Base-by-base conservation (phyloP, 2,329 filamentous ascomycete species). In the Trichoderma sp. region DNA sequence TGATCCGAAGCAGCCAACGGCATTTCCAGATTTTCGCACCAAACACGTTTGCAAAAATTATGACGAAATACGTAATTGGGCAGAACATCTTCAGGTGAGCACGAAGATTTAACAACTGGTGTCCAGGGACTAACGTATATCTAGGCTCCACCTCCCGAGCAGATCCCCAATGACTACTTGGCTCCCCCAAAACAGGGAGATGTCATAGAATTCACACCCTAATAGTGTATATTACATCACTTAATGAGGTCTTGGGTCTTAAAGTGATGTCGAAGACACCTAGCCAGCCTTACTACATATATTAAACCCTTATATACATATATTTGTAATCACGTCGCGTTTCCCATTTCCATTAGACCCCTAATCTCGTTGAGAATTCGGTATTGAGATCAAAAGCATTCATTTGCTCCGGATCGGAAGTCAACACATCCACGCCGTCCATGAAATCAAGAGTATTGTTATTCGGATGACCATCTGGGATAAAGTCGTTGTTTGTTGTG, bases 21-120 rank as follows among this genome's bases (percentile, higher is more conserved):
- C 87, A 0, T 90, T 88, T 73, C 87, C 88, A 2, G 88, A 91
- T 77, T 91, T 91, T 79, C 88, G 89, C 75, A 90, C 88, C 0
- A 81, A 82, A 70, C 89, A 91, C 76, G 82, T 81, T 62, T 91
- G 89, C 77, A 85, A 87, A 39, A 87, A 89, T 76, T 89, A 86
- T 67, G 86, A 88, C 2, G 83, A 81, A 1, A 79, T 90, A 5
- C 78, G 84, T 32, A 73, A 79, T 17, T 91, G 87, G 87, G 88
- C 88, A 1, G 82, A 88, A 72, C 78, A 77, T 34, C 81, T 86
- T 30, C 88, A 90, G 73, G 84, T 83, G 39, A 70, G 74, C 20
- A 32, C 7, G 20, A 63, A 15, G 9, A 8, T 13, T 53, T 11
- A 23, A 20, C 9, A 26, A 11, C 23, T 9, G 11, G 6, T 23